A percentile compares a stretch with the other conserved stretches of the same genome.
Evolutionary conservation across 1,139 yeast species (phyloP).

Genomic region (Kurtzmaniella natalensis): DNA sequence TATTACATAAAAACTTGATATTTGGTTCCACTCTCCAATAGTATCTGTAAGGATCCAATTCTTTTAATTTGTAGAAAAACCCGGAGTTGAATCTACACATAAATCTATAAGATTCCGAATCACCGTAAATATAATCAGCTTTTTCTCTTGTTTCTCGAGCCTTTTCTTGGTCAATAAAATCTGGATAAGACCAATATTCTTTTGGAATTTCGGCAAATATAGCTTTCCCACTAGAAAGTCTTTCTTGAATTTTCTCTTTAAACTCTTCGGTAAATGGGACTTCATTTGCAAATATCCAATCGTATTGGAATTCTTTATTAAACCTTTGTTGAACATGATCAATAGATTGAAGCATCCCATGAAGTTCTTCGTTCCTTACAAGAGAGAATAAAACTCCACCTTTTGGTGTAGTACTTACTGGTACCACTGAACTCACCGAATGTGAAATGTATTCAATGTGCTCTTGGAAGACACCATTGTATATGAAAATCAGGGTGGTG

Average conservation of each 20-base stretch:
- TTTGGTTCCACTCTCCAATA: slow-evolving; percentile 18
- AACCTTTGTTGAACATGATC: slow-evolving; percentile 60
- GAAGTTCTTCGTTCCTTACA: slow-evolving; percentile 2
- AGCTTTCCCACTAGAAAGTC: slow-evolving; percentile 33
- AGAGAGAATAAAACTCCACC: not conserved
- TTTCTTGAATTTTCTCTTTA: slow-evolving; percentile 8
- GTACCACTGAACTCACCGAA: too few relatives aligned
- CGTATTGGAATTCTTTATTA: slow-evolving; percentile 60
- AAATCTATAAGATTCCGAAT: slow-evolving; percentile 28
- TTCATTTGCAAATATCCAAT: slow-evolving; percentile 53
- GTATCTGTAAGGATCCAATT: slow-evolving; percentile 13
- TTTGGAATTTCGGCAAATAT: slow-evolving; percentile 45
- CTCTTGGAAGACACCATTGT: not conserved
- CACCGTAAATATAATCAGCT: slow-evolving; percentile 37
- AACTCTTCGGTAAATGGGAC: slow-evolving; percentile 25
- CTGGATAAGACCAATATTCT: slow-evolving; percentile 43
- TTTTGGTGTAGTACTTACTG: not conserved
- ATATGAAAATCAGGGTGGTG: too few relatives aligned
- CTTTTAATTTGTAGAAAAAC: slow-evolving; percentile 19
- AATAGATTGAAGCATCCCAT: not conserved
- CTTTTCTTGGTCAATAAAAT: slow-evolving; percentile 20
- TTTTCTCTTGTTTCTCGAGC: slow-evolving; percentile 15
- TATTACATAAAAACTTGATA: slow-evolving; percentile 15
- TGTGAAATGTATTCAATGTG: not conserved
- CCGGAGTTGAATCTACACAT: slow-evolving; percentile 33